Percentiles rank a stretch among this genome's conserved stretches.
These are phyloP conservation scores for Potentilla sterilis DNA, from an alignment of 306 rosid genomes.

Conservation along the genomic window DNA sequence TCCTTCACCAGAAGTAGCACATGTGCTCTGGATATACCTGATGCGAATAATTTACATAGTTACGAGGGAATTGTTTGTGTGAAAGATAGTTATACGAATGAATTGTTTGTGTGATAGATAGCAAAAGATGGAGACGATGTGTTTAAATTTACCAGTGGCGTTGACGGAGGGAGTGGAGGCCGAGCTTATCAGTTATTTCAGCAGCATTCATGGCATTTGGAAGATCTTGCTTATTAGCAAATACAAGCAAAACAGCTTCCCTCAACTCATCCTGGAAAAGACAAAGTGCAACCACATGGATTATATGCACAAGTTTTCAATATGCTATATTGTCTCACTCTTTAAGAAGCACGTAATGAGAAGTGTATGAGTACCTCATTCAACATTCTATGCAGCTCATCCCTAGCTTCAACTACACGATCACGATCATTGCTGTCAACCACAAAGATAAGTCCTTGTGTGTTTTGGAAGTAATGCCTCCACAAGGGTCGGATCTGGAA, in stretches of 20 bases:
- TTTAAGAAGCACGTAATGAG: neutral
- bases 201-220: constrained; percentile 95
- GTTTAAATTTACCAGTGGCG: constrained; percentile 66
- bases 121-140: neutral
- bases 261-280: constrained; percentile 73
- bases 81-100: neutral
- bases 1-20: constrained; percentile 89
- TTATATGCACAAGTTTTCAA: neutral
- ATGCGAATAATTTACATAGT: neutral
- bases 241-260: constrained; percentile 84
- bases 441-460: constrained; percentile 83
- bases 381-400: constrained; percentile 85
- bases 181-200: constrained; percentile 85
- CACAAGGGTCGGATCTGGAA: constrained; percentile 82
- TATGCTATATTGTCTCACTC: neutral
- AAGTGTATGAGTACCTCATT: constrained; percentile 52
- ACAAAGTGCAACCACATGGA: neutral
- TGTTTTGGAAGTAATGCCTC: constrained; percentile 89
- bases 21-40: constrained; percentile 93
- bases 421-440: constrained; percentile 85
- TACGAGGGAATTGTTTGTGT: neutral
- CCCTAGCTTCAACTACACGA: constrained; percentile 84
- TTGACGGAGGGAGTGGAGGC: constrained; percentile 85
- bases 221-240: constrained; percentile 92
- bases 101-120: neutral